phyloP scores from a whole-genome alignment of 495 filamentous ascomycete species.

The Penicillium taxi region DNA sequence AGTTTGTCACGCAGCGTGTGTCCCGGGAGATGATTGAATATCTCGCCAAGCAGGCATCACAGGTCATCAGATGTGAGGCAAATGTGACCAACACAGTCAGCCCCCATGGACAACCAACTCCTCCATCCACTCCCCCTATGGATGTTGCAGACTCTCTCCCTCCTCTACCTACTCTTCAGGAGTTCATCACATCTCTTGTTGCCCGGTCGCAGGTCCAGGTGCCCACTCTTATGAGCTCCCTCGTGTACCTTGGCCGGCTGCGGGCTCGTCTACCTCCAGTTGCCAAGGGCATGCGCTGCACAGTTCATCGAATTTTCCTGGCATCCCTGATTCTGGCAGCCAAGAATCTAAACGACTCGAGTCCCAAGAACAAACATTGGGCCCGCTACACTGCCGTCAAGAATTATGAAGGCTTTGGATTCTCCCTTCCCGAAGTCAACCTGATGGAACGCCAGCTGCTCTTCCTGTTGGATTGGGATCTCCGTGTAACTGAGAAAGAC shows the following conservation, averaged over 20 bases:
- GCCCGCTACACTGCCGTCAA: conserved; percentile 76
- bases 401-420: conserved; percentile 75
- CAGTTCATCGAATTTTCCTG: conserved; percentile 82
- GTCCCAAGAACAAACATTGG: conserved; percentile 99
- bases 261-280: conserved; percentile 79
- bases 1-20: conserved; percentile 79
- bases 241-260: conserved; percentile 85
- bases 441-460: conserved; percentile 98
- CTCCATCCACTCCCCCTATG: conserved; percentile 56
- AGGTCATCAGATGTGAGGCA: conserved; percentile 85
- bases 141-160: conserved; percentile 38
- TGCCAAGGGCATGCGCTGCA: conserved; percentile 95
- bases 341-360: conserved; percentile 81
- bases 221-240: conserved; percentile 89
- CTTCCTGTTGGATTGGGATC: conserved; percentile 88
- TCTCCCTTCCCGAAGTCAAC: conserved; percentile 91
- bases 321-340: conserved; percentile 71
- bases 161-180: conserved; percentile 67
- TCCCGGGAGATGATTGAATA: conserved; percentile 77
- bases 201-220: conserved; percentile 93
- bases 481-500: conserved; percentile 74
- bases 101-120: conserved; percentile 58
- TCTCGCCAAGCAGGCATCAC: conserved; percentile 70
- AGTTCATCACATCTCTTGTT: conserved; percentile 86
- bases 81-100: conserved; percentile 38